Evolutionary conservation across 2,329 filamentous ascomycete genomes (phyloP).

Genomic region (Sporothrix brunneoviolacea): DNA sequence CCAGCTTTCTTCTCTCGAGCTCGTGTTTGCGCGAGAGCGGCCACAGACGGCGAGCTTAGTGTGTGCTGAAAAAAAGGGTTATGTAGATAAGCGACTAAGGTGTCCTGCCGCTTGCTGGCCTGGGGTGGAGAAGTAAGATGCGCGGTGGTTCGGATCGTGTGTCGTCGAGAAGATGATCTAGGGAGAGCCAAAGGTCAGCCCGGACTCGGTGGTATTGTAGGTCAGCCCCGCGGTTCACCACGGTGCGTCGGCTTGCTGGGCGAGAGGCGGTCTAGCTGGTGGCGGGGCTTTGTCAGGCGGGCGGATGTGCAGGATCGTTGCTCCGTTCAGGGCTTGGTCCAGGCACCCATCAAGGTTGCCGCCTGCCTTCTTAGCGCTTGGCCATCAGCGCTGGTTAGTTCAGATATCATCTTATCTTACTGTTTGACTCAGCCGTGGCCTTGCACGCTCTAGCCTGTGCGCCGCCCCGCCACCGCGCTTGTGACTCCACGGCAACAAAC

Average conservation of each 20-base stretch:
- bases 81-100: too few species aligned
- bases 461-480: slow-evolving; percentile 1
- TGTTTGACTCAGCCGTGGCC: slow-evolving; percentile 3
- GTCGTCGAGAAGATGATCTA: slow-evolving; percentile 1
- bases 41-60: too few species aligned
- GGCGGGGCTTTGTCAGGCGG: not conserved
- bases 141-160: not conserved
- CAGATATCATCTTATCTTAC: too few species aligned
- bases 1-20: too few species aligned
- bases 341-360: not conserved
- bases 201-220: too few species aligned
- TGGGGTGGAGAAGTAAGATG: not conserved
- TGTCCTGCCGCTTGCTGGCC: too few species aligned
- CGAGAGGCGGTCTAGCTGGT: slow-evolving; percentile 5
- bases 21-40: too few species aligned
- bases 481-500: slow-evolving; percentile 12
- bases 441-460: not conserved
- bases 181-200: too few species aligned
- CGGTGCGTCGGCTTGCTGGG: too few species aligned
- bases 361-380: not conserved
- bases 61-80: too few species aligned
- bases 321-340: not conserved
- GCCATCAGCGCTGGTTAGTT: too few species aligned
- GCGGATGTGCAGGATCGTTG: not conserved
- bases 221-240: not conserved